Conservation (phyloP, 1,139 yeast genomes). For the Zygoascus meyerae region DNA sequence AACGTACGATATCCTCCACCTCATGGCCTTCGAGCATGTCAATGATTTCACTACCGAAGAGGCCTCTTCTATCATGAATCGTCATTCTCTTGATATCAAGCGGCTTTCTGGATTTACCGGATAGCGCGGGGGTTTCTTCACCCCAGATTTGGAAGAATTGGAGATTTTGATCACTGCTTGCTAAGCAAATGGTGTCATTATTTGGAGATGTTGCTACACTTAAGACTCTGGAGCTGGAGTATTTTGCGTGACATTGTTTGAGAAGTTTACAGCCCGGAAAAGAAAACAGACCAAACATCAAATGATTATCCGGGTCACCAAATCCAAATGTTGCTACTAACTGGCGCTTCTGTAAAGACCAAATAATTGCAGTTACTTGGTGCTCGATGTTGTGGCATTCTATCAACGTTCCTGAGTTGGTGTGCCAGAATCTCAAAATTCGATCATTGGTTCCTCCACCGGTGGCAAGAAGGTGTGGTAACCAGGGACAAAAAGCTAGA, state of each 20-base stretch:
- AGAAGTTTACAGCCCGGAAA: constrained; percentile 58
- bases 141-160: constrained; percentile 68
- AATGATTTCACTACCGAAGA: constrained; percentile 50
- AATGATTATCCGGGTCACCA: constrained; percentile 47
- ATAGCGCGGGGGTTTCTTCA: too few species aligned
- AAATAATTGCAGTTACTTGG: constrained; percentile 71
- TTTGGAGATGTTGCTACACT: constrained; percentile 66
- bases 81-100: neutral
- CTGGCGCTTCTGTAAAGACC: constrained; percentile 64
- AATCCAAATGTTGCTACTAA: constrained; percentile 79
- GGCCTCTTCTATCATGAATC: constrained; percentile 25
- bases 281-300: constrained; percentile 50
- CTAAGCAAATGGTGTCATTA: constrained; percentile 56
- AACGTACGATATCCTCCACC: constrained; percentile 9
- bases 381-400: constrained; percentile 52
- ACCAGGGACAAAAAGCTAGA: constrained; percentile 66
- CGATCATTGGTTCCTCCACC: constrained; percentile 95
- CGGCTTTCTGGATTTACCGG: constrained; percentile 12
- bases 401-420: constrained; percentile 64
- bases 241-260: constrained; percentile 47
- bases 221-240: constrained; percentile 49
- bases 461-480: constrained; percentile 56
- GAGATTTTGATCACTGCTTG: constrained; percentile 70
- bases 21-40: constrained; percentile 47
- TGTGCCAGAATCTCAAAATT: constrained; percentile 77